These are phyloP conservation scores for Phytophthora aleatoria DNA, from an alignment of 352 stramenopile species.

Conservation along the genomic window DNA sequence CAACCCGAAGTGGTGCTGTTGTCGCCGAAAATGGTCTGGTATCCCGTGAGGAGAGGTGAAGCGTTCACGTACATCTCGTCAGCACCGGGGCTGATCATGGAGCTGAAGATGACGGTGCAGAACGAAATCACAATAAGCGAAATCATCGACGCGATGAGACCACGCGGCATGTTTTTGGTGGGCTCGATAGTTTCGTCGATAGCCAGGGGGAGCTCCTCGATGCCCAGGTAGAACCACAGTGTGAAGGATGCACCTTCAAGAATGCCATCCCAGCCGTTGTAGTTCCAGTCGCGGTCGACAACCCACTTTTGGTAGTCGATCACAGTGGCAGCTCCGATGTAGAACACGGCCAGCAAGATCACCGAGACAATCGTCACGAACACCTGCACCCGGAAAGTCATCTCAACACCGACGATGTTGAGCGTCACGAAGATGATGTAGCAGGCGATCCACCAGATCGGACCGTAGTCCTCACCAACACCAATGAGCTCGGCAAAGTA, in stretches of 20 bases:
- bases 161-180: conserved; percentile 62
- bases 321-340: conserved; percentile 50
- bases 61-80: conserved; percentile 46
- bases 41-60: conserved; percentile 56
- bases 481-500: conserved; percentile 62
- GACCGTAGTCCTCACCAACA: conserved; percentile 37
- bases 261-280: conserved; percentile 51
- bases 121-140: conserved; percentile 62
- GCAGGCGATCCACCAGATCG: conserved; percentile 60
- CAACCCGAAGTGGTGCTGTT: conserved; percentile 57
- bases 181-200: conserved; percentile 70
- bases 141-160: conserved; percentile 52
- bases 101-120: conserved; percentile 66
- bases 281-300: conserved; percentile 60
- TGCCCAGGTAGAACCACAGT: conserved; percentile 71
- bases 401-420: conserved; percentile 59
- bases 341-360: conserved; percentile 59
- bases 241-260: conserved; percentile 63
- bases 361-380: conserved; percentile 56
- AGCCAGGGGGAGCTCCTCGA: conserved; percentile 65
- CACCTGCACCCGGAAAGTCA: conserved; percentile 70
- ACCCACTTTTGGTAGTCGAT: conserved; percentile 63
- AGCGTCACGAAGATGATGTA: conserved; percentile 62
- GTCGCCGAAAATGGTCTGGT: conserved; percentile 65
- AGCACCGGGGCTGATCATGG: conserved; percentile 55